Conservation (phyloP, 306 rosid species). For the Begonia peltatifolia region DNA sequence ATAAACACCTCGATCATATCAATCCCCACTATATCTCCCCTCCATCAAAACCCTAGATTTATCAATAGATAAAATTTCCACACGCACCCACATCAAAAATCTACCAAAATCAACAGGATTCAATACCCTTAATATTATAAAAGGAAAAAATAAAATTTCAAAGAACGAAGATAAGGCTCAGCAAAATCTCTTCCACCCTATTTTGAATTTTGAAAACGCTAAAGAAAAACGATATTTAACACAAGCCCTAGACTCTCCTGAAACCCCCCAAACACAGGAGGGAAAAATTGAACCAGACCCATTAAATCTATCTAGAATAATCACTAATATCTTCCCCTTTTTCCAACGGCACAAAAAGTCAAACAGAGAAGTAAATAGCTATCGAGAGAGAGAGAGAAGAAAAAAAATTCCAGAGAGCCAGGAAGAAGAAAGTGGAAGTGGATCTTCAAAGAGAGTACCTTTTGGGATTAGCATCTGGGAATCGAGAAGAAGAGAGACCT, state of each 20-base stretch:
- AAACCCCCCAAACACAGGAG: conserved; percentile 48
- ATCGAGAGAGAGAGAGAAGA: background rate
- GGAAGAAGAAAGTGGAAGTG: conserved; percentile 13
- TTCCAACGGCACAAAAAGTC: background rate
- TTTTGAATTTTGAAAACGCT: conserved; percentile 30
- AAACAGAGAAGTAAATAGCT: background rate
- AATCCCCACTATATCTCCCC: conserved; percentile 97
- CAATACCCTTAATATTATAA: conserved; percentile 1
- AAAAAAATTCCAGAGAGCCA: conserved; percentile 10
- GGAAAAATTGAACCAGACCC: conserved; percentile 42
- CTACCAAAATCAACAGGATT: conserved; percentile 11
- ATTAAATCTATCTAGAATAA: conserved; percentile 34
- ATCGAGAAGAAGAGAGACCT: conserved; percentile 39
- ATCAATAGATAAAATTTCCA: conserved; percentile 39
- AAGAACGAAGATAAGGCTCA: conserved; percentile 3
- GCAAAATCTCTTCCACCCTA: conserved; percentile 6
- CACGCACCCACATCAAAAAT: conserved; percentile 24
- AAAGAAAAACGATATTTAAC: conserved; percentile 25
- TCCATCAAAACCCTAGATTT: conserved; percentile 90
- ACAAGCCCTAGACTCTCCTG: conserved; percentile 33
- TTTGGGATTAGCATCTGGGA: conserved; percentile 56
- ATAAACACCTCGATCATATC: conserved; percentile 51
- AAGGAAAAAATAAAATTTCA: conserved; percentile 18
- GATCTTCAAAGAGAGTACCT: conserved; percentile 51
- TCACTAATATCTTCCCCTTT: background rate